Evolutionary conservation across 805 yeast genomes (phyloP).

Genomic region (Candida takata): DNA sequence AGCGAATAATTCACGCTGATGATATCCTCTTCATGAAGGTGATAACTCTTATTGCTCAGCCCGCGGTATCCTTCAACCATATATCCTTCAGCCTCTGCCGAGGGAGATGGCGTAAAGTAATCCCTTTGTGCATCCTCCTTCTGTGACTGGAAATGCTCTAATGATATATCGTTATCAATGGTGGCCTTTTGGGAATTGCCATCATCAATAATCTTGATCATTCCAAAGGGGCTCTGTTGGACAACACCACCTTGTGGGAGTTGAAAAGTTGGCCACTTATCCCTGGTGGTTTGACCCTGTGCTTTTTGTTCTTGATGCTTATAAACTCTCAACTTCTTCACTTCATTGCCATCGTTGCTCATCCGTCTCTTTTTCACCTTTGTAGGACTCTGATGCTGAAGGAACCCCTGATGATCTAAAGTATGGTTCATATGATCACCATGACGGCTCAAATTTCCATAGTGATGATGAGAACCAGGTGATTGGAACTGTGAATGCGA

Average conservation of each 20-base stretch:
- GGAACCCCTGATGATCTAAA: background rate
- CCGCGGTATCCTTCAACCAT: constrained; percentile 24
- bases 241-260: constrained; percentile 20
- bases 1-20: constrained; percentile 20
- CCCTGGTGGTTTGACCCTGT: background rate
- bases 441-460: too few relatives aligned
- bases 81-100: constrained; percentile 20
- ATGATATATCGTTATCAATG: constrained; percentile 12
- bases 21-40: constrained; percentile 20
- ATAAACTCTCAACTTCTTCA: too few relatives aligned
- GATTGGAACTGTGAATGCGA: constrained; percentile 2
- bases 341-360: background rate
- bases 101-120: constrained; percentile 16
- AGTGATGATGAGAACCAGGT: constrained; percentile 1
- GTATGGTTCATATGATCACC: background rate
- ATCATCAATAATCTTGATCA: constrained; percentile 14
- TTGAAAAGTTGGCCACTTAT: constrained; percentile 20
- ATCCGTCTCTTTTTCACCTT: background rate
- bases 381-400: background rate
- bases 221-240: constrained; percentile 23
- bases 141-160: constrained; percentile 9
- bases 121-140: background rate
- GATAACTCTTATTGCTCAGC: constrained; percentile 16
- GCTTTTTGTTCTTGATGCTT: too few relatives aligned
- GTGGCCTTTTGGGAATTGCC: constrained; percentile 16